Percentiles rank a stretch among this genome's conserved stretches.
Conservation (phyloP, 306 rosid genomes). For the Malus asiatica region DNA sequence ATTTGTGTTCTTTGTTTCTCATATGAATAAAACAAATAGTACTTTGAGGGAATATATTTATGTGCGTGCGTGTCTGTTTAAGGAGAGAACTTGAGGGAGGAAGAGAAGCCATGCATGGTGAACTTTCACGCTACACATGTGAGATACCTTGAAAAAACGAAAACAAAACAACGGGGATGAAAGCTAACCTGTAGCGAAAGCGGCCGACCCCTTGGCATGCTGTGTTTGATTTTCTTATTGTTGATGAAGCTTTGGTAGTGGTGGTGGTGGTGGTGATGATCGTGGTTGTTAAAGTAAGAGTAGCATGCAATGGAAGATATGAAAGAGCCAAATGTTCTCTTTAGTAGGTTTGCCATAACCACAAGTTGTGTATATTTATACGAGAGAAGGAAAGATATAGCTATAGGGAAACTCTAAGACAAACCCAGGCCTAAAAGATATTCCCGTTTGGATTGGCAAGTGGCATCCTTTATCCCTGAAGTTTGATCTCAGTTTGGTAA, state of each 20-base stretch:
- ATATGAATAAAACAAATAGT: background rate
- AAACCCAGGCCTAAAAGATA: conserved; percentile 51
- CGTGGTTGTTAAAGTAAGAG: conserved; percentile 26
- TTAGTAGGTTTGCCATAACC: conserved; percentile 51
- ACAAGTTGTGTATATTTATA: conserved; percentile 17
- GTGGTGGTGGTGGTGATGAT: conserved; percentile 3
- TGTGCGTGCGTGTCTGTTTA: background rate
- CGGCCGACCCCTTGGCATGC: conserved; percentile 75
- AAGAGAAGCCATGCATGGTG: conserved; percentile 5
- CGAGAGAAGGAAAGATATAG: conserved; percentile 1
- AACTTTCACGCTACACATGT: background rate
- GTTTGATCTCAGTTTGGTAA: conserved; percentile 24
- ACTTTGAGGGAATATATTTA: background rate
- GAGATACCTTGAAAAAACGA: background rate
- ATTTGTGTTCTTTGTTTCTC: background rate
- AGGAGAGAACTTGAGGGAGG: background rate
- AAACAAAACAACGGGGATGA: background rate
- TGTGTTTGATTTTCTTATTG: conserved; percentile 27
- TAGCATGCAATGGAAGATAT: conserved; percentile 36
- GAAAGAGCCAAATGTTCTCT: conserved; percentile 44
- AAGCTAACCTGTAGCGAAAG: conserved; percentile 73
- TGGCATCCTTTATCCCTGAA: conserved; percentile 31
- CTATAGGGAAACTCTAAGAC: conserved; percentile 14
- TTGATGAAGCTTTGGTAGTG: conserved; percentile 15
- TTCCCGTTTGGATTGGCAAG: conserved; percentile 33